Evolutionary conservation across 2,329 filamentous ascomycete species (phyloP), one percentile per base, ranked within the genome.

Genomic region (Claviceps quebecensis): DNA sequence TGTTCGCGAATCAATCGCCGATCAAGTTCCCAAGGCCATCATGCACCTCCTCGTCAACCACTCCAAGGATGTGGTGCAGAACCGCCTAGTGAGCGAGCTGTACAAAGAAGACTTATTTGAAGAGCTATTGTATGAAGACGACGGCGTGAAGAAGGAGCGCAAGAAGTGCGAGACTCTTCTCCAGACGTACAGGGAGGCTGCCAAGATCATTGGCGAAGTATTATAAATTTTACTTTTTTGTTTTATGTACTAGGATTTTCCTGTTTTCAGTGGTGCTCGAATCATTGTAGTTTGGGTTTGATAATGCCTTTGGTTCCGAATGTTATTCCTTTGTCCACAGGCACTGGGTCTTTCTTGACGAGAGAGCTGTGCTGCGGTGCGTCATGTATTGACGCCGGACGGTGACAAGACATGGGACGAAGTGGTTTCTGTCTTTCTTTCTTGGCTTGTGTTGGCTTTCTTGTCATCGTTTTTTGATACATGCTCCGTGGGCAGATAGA

Each of bases 21-120:
- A 98, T 65, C 91, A 97, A 70, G 93, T 98, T 11, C 93, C 93
- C 58, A 98, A 98, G 72, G 93, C 93, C 5, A 86, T 98, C 59
- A 98, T 98, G 93, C 93, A 98, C 67, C 80, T 98, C 46, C 79
- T 98, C 37, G 93, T 98, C 64, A 98, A 98, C 69, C 87, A 96
- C 73, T 95, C 87, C 71, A 96, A 97, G 68, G 93, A 98, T 59
- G 91, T 91, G 13, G 90, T 98, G 36, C 93, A 98, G 69, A 98
- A 98, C 69, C 80, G 93, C 45, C 81, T 98, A 6, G 93, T 98
- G 52, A 95, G 87, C 65, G 87, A 95, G 66, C 75, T 98, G 48
- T 98, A 98, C 75, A 91, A 87, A 69, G 93, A 97, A 67, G 71
- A 81, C 37, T 72, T 95, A 37, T 97, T 97, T 61, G 83, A 89